Conservation (phyloP, 257 asterid species). For the Fraxinus cuspidata region DNA sequence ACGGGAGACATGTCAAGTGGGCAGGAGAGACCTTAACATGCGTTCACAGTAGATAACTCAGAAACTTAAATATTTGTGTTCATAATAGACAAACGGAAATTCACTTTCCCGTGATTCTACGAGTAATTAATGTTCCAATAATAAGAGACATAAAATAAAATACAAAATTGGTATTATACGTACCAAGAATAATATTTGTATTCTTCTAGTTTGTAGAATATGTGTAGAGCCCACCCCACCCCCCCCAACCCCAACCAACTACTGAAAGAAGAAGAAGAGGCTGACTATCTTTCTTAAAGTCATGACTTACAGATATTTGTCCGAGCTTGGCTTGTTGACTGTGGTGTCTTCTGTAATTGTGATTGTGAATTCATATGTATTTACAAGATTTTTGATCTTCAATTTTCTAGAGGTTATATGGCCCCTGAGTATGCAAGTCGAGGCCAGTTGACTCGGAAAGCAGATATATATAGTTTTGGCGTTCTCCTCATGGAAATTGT, state of each 20-base stretch:
- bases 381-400: not conserved
- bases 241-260: not conserved
- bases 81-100: not conserved
- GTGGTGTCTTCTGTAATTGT: not conserved
- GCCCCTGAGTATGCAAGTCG: slow-evolving; percentile 94
- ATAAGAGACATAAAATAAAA: not conserved
- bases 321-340: not conserved
- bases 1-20: not conserved
- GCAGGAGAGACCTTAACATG: not conserved
- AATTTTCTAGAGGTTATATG: slow-evolving; percentile 30
- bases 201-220: not conserved
- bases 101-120: not conserved
- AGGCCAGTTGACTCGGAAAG: slow-evolving; percentile 86
- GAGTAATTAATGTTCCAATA: not conserved
- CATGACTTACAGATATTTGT: not conserved
- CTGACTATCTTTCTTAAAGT: not conserved
- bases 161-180: not conserved
- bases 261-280: not conserved
- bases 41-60: not conserved
- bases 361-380: not conserved
- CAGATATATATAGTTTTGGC: slow-evolving; percentile 88
- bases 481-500: slow-evolving; percentile 81
- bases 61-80: not conserved
- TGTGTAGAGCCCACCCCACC: not conserved
- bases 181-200: not conserved